A percentile compares a stretch with the other conserved stretches of the same genome.
phyloP scores from a whole-genome alignment of 1,284 basidiomycete species.

The Ceratobasidium sp. region DNA sequence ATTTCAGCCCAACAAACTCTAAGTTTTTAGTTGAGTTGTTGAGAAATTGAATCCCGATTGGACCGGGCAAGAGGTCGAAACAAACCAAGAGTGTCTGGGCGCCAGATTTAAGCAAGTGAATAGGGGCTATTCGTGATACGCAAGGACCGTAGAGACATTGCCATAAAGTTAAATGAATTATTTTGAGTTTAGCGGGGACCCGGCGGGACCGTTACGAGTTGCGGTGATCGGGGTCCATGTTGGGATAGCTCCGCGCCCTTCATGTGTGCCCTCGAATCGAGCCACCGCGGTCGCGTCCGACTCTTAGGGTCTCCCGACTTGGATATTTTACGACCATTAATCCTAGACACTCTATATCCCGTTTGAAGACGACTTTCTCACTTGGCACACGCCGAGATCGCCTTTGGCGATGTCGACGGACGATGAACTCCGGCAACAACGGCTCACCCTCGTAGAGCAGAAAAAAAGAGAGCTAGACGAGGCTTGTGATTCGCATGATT shows the following conservation, averaged over 20 bases:
- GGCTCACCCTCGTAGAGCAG: conserved; percentile 65
- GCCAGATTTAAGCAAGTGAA: too few species aligned
- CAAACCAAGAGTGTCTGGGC: too few species aligned
- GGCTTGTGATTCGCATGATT: conserved; percentile 79
- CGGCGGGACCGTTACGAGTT: too few species aligned
- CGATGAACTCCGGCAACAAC: conserved; percentile 43
- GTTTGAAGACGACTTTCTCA: conserved; percentile 34
- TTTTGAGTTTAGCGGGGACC: too few species aligned
- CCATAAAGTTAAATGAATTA: too few species aligned
- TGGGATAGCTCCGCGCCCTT: conserved; percentile 31
- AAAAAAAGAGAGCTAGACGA: conserved; percentile 71
- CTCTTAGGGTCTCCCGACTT: not conserved
- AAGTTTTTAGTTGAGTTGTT: too few species aligned
- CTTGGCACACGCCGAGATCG: conserved; percentile 28
- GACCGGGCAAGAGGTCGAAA: too few species aligned
- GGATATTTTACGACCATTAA: not conserved
- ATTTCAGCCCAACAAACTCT: too few species aligned
- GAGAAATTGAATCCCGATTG: too few species aligned
- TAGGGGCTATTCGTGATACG: too few species aligned
- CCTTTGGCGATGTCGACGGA: conserved; percentile 48
- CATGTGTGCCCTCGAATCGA: conserved; percentile 34
- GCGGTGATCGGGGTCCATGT: conserved; percentile 33
- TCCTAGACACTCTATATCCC: not conserved
- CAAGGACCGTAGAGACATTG: too few species aligned
- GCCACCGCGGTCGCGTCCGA: conserved; percentile 37